Evolutionary conservation across 2,329 filamentous ascomycete genomes (phyloP).

Genomic region (Colletotrichum orbiculare): DNA sequence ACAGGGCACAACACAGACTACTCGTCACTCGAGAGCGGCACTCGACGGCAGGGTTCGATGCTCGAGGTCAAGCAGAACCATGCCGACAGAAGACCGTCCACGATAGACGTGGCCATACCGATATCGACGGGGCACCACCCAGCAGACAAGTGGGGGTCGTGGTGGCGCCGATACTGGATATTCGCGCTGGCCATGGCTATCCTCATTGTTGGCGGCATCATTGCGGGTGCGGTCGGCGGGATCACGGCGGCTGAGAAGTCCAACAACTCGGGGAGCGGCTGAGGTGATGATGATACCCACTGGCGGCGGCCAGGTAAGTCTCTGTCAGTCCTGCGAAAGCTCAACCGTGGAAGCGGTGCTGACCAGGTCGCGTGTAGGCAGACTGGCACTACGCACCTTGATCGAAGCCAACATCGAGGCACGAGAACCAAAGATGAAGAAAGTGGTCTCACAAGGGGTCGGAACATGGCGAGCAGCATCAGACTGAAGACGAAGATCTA

Average conservation of each 20-base stretch:
- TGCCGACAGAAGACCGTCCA: constrained; percentile 11
- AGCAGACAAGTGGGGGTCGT: background rate
- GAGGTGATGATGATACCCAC: too few species aligned
- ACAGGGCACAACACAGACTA: constrained; percentile 1
- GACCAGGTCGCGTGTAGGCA: too few species aligned
- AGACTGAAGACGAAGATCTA: too few species aligned
- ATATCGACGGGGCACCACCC: constrained; percentile 5
- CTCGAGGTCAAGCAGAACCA: constrained; percentile 8
- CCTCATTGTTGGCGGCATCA: constrained; percentile 24
- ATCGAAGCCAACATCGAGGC: too few species aligned
- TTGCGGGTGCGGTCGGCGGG: constrained; percentile 26
- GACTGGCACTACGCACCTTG: too few species aligned
- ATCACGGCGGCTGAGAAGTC: constrained; percentile 19
- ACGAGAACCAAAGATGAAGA: too few species aligned
- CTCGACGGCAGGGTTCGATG: background rate
- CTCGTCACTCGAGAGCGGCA: constrained; percentile 1
- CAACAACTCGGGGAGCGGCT: background rate
- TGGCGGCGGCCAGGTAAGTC: too few species aligned
- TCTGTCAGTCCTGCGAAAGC: too few species aligned
- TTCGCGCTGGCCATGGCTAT: constrained; percentile 30
- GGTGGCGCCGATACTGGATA: constrained; percentile 30
- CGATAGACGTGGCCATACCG: constrained; percentile 24
- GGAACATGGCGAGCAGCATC: too few species aligned
- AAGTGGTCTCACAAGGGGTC: too few species aligned
- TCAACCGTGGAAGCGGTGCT: too few species aligned